These are phyloP conservation scores for Nigrograna mackinnonii DNA, from an alignment of 2,329 filamentous ascomycete species.

Conservation along the genomic window DNA sequence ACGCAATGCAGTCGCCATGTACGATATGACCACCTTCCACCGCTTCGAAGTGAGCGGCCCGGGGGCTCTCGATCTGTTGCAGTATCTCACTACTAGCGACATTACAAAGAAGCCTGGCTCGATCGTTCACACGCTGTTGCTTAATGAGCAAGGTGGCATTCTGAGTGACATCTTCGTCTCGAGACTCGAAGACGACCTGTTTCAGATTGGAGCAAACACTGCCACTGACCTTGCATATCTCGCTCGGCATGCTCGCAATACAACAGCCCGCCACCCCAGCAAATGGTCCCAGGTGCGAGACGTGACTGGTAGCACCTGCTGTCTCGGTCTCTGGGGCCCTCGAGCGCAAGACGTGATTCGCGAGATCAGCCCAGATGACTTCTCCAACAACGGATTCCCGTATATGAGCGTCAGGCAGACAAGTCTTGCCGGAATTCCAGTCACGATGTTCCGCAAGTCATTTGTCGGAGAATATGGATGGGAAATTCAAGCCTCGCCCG, in stretches of 20 bases:
- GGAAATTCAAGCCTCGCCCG: slow-evolving; percentile 65
- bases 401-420: slow-evolving; percentile 56
- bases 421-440: slow-evolving; percentile 59
- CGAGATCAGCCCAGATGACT: slow-evolving; percentile 50
- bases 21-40: slow-evolving; percentile 64
- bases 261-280: slow-evolving; percentile 45
- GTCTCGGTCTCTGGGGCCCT: slow-evolving; percentile 67
- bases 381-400: slow-evolving; percentile 50
- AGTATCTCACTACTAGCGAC: slow-evolving; percentile 57
- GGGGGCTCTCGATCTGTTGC: slow-evolving; percentile 58
- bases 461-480: slow-evolving; percentile 66
- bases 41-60: slow-evolving; percentile 62
- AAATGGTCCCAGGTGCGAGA: slow-evolving; percentile 59
- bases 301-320: slow-evolving; percentile 63
- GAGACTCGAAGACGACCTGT: slow-evolving; percentile 52
- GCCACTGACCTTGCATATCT: slow-evolving; percentile 60
- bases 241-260: slow-evolving; percentile 54
- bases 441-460: slow-evolving; percentile 59
- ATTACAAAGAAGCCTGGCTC: slow-evolving; percentile 12
- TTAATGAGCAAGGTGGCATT: slow-evolving; percentile 58
- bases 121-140: slow-evolving; percentile 61
- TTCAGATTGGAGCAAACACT: slow-evolving; percentile 62
- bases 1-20: slow-evolving; percentile 64
- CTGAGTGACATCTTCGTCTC: slow-evolving; percentile 62
- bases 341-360: slow-evolving; percentile 56